Conservation (phyloP, 768 basidiomycete species). For the Rhodotorula taiwanensis region DNA sequence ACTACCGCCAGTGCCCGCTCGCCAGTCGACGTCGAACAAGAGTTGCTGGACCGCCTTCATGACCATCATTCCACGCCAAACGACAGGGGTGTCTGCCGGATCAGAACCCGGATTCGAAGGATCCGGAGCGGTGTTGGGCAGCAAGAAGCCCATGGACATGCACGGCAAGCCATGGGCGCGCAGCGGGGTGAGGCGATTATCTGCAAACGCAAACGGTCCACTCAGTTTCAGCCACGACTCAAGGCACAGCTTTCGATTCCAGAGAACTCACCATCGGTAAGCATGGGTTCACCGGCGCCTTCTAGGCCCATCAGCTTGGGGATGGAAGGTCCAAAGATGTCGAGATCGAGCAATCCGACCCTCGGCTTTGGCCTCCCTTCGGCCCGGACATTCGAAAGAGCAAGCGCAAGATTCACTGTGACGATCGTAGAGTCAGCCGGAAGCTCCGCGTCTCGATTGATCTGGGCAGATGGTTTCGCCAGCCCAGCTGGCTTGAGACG, state of each 20-base stretch:
- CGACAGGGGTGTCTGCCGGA: slow-evolving; percentile 63
- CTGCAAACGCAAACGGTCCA: slow-evolving; percentile 46
- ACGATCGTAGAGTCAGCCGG: background rate
- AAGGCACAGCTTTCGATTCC: background rate
- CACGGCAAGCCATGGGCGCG: slow-evolving; percentile 81
- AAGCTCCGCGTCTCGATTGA: no score
- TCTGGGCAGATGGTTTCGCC: no score
- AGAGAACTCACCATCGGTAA: slow-evolving; percentile 58
- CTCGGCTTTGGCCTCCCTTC: slow-evolving; percentile 49
- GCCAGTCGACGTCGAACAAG: slow-evolving; percentile 93
- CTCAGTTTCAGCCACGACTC: background rate
- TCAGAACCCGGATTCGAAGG: background rate
- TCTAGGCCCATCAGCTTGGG: slow-evolving; percentile 89
- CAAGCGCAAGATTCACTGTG: slow-evolving; percentile 73
- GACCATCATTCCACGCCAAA: slow-evolving; percentile 97
- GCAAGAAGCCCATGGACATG: slow-evolving; percentile 96
- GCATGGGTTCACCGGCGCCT: slow-evolving; percentile 63
- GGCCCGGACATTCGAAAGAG: slow-evolving; percentile 53
- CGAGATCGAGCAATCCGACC: slow-evolving; percentile 85
- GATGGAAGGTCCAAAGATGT: slow-evolving; percentile 90
- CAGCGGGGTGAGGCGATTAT: slow-evolving; percentile 70
- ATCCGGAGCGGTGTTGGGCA: slow-evolving; percentile 50
- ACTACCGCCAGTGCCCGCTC: slow-evolving; percentile 46
- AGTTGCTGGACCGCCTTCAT: slow-evolving; percentile 96
- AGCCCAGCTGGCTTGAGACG: no score